Evolutionary conservation across 2,329 filamentous ascomycete genomes (phyloP).

Genomic region (Aspergillus thermomutatus): DNA sequence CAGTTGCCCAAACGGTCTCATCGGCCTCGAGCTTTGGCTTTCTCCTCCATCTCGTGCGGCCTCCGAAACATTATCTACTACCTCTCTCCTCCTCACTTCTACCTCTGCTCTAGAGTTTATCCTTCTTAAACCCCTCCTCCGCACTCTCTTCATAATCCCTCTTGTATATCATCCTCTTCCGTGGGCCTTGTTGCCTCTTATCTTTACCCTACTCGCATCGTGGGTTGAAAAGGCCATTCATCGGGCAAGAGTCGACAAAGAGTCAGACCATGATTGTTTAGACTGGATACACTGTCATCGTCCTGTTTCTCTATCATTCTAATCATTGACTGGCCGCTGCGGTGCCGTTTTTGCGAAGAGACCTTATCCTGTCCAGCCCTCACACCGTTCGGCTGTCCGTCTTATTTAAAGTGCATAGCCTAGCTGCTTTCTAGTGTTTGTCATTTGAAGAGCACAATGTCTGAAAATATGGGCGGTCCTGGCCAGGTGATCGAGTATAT

Average conservation of each 20-base stretch:
- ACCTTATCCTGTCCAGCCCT: background rate
- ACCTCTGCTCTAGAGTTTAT: conserved; percentile 11
- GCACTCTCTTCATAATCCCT: conserved; percentile 9
- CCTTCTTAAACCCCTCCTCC: conserved; percentile 16
- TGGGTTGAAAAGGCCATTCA: conserved; percentile 8
- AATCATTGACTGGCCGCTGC: background rate
- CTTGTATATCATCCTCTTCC: conserved; percentile 11
- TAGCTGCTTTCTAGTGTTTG: conserved; percentile 11
- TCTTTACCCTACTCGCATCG: conserved; percentile 20
- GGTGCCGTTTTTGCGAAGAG: background rate
- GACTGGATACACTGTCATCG: conserved; percentile 6
- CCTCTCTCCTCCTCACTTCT: conserved; percentile 19
- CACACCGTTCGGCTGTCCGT: background rate
- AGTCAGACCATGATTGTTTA: conserved; percentile 29
- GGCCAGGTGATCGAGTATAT: conserved; percentile 96
- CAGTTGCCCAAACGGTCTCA: conserved; percentile 31
- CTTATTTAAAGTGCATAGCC: background rate
- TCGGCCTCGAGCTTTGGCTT: conserved; percentile 23
- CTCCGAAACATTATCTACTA: conserved; percentile 2
- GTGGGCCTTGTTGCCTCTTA: conserved; percentile 12
- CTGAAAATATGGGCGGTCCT: conserved; percentile 58
- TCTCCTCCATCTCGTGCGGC: conserved; percentile 15
- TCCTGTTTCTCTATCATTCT: conserved; percentile 10
- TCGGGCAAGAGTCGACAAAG: conserved; percentile 8
- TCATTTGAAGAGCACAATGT: conserved; percentile 38